These are phyloP conservation scores for Apophysomyces variabilis DNA, from an alignment of 371 early-diverging fungal genomes.

Conservation along the genomic window DNA sequence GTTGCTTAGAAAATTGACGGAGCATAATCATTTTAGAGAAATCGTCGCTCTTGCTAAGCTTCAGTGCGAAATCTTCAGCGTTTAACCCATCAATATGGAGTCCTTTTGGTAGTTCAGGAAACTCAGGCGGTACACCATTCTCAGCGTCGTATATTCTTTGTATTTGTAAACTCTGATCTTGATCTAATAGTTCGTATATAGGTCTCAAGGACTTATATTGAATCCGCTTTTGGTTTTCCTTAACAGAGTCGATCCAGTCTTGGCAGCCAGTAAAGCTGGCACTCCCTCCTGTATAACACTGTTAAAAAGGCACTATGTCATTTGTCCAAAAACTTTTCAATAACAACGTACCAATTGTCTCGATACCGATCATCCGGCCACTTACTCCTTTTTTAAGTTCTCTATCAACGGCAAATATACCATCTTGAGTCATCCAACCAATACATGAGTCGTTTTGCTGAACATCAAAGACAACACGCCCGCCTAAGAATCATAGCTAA, in stretches of 20 bases:
- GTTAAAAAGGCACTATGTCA: background rate
- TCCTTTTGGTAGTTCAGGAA: background rate
- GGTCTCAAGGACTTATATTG: background rate
- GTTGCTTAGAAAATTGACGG: background rate
- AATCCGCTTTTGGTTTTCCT: background rate
- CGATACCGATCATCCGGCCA: background rate
- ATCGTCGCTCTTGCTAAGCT: background rate
- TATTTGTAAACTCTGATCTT: background rate
- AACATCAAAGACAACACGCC: background rate
- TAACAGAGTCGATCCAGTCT: background rate
- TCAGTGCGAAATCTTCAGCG: background rate
- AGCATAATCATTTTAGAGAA: constrained; percentile 1
- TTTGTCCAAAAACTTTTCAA: background rate
- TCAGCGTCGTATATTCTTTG: background rate
- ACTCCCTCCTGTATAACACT: background rate
- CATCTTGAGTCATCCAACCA: background rate
- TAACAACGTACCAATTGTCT: background rate
- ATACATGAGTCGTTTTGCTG: background rate
- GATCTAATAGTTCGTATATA: constrained; percentile 2
- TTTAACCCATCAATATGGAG: background rate
- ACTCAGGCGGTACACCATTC: background rate
- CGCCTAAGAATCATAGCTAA: background rate
- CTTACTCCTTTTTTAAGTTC: background rate
- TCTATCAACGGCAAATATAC: background rate
- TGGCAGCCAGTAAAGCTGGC: background rate